Conservation (phyloP, 2,329 filamentous ascomycete genomes). For the Juglanconis sp. region DNA sequence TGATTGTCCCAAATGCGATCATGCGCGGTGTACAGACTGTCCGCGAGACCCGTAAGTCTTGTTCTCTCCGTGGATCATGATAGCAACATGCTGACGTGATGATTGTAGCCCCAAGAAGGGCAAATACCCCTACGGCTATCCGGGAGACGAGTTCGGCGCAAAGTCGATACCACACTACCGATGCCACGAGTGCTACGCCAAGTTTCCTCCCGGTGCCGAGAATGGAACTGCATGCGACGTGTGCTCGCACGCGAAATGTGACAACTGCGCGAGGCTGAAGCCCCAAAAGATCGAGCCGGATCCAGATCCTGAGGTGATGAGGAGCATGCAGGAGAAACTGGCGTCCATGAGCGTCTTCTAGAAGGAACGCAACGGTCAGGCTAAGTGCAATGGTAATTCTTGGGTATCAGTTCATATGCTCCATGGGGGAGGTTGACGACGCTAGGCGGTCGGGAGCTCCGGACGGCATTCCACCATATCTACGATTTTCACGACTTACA, state of each 20-base stretch:
- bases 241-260: slow-evolving; percentile 60
- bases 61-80: neutral
- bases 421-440: neutral
- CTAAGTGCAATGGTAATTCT: no score
- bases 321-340: slow-evolving; percentile 50
- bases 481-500: neutral
- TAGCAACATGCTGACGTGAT: slow-evolving; percentile 19
- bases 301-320: slow-evolving; percentile 59
- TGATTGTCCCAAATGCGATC: slow-evolving; percentile 65
- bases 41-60: slow-evolving; percentile 71
- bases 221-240: slow-evolving; percentile 54
- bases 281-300: slow-evolving; percentile 59
- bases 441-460: neutral
- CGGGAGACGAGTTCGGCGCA: slow-evolving; percentile 58
- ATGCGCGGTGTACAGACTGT: slow-evolving; percentile 75
- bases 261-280: slow-evolving; percentile 54
- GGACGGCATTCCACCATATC: neutral
- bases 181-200: slow-evolving; percentile 61
- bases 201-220: slow-evolving; percentile 49
- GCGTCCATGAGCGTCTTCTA: slow-evolving; percentile 36
- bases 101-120: slow-evolving; percentile 57
- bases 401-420: neutral
- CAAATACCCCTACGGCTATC: slow-evolving; percentile 69
- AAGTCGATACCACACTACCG: slow-evolving; percentile 51
- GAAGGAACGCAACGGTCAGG: neutral